Conservation (phyloP, 305 asterid species). For the Caryopteris hybrid region DNA sequence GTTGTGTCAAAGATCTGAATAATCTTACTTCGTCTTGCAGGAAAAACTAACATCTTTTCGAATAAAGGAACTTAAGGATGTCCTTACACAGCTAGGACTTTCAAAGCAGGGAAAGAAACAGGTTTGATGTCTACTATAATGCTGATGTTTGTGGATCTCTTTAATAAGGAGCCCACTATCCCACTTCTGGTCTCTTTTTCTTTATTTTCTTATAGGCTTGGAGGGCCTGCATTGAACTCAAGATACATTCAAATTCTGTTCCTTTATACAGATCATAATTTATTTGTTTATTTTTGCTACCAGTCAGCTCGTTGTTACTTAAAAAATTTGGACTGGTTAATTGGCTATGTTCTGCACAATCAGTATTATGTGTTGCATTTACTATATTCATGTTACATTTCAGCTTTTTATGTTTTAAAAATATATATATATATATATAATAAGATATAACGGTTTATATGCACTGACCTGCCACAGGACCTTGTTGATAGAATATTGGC, state of each 20-base stretch:
- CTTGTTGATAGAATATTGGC: conserved; percentile 90
- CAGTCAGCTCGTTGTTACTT: not conserved
- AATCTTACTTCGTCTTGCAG: conserved; percentile 36
- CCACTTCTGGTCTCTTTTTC: not conserved
- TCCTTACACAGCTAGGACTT: conserved; percentile 75
- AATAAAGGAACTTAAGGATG: conserved; percentile 94
- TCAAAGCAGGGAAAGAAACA: conserved; percentile 99
- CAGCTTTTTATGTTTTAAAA: not conserved
- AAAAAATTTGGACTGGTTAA: not conserved
- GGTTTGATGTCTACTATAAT: conserved; percentile 36
- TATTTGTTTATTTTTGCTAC: not conserved
- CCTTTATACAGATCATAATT: not conserved
- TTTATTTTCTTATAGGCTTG: conserved; percentile 10
- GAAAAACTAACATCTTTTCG: conserved; percentile 78
- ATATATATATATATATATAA: not conserved
- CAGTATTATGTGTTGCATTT: not conserved
- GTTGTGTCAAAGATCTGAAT: conserved; percentile 10
- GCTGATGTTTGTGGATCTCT: not conserved
- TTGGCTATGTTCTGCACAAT: not conserved
- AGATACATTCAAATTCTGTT: not conserved
- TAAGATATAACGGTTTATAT: conserved; percentile 3
- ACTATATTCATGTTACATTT: not conserved
- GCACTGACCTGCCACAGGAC: conserved; percentile 54
- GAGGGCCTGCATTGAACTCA: not conserved
- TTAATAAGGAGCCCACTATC: conserved; percentile 1